Evolutionary conservation across 2,329 filamentous ascomycete species (phyloP).

Genomic region (Dryadomyces sulphureus): DNA sequence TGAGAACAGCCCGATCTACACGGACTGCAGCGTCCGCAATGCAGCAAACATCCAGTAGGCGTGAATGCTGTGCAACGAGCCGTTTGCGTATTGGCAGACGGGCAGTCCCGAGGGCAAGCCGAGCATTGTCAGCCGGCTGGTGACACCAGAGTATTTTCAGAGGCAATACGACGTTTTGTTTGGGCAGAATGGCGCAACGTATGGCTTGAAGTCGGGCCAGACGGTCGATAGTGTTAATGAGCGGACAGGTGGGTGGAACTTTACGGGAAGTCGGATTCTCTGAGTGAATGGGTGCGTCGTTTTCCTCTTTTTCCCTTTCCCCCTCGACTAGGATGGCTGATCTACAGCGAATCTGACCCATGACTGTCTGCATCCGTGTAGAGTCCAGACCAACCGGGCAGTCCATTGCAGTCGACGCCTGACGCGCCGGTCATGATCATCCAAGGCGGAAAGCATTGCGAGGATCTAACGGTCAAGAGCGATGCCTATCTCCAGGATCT

Average conservation of each 20-base stretch:
- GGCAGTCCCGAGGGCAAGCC: conserved; percentile 27
- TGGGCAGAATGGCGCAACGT: conserved; percentile 31
- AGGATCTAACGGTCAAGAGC: conserved; percentile 30
- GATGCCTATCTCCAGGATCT: conserved; percentile 30
- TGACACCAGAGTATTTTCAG: conserved; percentile 35
- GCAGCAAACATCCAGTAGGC: conserved; percentile 35
- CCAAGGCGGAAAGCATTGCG: conserved; percentile 38
- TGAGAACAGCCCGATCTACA: conserved; percentile 30
- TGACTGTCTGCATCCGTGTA: conserved; percentile 41
- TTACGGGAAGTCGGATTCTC: conserved; percentile 36
- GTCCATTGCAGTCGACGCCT: conserved; percentile 31
- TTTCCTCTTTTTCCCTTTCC: too few species aligned
- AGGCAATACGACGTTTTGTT: conserved; percentile 41
- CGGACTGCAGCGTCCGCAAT: conserved; percentile 32
- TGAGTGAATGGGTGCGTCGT: conserved; percentile 38
- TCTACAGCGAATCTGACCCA: conserved; percentile 35
- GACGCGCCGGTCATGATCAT: conserved; percentile 37
- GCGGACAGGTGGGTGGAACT: conserved; percentile 40
- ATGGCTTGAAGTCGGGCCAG: conserved; percentile 27
- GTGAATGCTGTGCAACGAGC: conserved; percentile 50
- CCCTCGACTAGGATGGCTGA: not conserved
- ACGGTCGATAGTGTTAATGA: conserved; percentile 34
- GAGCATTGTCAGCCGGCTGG: conserved; percentile 36
- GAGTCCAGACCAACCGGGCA: conserved; percentile 36
- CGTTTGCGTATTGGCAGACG: conserved; percentile 42